Base-by-base conservation (phyloP, 768 basidiomycete species). In the Favolaschia claudopus region DNA sequence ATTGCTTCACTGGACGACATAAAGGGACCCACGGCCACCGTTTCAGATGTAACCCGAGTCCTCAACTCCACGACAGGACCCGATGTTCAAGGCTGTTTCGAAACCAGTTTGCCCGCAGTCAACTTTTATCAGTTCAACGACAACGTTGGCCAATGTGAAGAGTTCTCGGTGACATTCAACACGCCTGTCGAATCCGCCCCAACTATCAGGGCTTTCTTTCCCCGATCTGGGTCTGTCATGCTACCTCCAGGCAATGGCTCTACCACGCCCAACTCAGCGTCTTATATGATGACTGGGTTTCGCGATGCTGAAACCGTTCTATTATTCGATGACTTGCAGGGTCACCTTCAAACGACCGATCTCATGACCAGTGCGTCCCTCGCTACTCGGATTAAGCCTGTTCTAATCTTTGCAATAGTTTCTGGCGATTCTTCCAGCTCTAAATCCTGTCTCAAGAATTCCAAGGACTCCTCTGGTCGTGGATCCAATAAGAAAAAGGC, bases 1-100 rank as follows among this genome's bases (percentile, higher is more conserved):
- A 64, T 89, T 37, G 84, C 85, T 7, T 82, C 84, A 12, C 76
- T 89, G 25, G 81, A 85, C 56, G 80, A 84, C 66, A 70, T 70
- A 0, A 55, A 60, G 5, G 83, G 81, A n/a, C 64, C 72, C 43
- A 65, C 79, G 5, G 79, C 81, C 1, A 63, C 57, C 15, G 74
- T 82, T 8, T 87, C 86, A 22, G 80, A 85, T 58, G 63, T 87
- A 15, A 76, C 82, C 29, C 71, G 66, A 17, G 77, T 88, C 19
- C 44, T 75, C 34, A 69, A 63, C 20, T 65, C 81, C 61, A 67
- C 73, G 0, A 71, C 81, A 3, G 87, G 86, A 63, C 7, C 34
- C 6, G 36, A 15, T 13, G n/a, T 29, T 43, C 4, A 36, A n/a
- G n/a, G 22, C 25, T 57, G 58, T 17, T n/a, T 53, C 14, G 45